A percentile compares a stretch with the other conserved stretches of the same genome.
Evolutionary conservation across 768 basidiomycete species (phyloP).

Genomic region (Boletus vermiculosoides): DNA sequence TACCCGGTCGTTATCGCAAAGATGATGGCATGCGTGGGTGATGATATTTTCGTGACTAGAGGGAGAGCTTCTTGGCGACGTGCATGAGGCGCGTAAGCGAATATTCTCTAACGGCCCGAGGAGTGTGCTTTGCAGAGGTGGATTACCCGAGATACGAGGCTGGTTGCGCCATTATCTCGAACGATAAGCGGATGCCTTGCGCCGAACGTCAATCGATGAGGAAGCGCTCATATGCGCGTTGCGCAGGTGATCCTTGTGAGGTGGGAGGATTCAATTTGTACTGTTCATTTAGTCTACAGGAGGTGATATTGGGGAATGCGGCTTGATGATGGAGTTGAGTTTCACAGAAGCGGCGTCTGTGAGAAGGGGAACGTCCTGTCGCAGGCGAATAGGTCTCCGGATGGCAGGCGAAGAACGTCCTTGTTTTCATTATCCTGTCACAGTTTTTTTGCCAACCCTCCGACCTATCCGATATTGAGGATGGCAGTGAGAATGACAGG

Average conservation of each 20-base stretch:
- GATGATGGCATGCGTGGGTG: neutral
- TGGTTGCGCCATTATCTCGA: neutral
- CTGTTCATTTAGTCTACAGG: neutral
- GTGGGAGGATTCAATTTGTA: neutral
- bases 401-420: neutral
- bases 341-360: neutral
- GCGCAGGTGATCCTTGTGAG: conserved; percentile 2
- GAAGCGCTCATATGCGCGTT: neutral
- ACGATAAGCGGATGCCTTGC: no score
- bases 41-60: neutral
- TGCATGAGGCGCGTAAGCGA: neutral
- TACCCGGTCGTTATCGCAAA: conserved; percentile 1
- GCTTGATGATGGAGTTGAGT: neutral
- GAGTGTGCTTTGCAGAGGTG: neutral
- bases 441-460: neutral
- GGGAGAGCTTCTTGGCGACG: neutral
- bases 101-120: neutral
- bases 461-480: no score
- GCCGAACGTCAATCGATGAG: neutral
- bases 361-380: neutral
- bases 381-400: neutral
- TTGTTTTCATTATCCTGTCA: neutral
- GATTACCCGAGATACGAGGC: neutral
- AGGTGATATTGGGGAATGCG: neutral
- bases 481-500: no score